Percentiles rank a stretch among this genome's conserved stretches.
Conservation (phyloP, 768 basidiomycete genomes). For the Macrolepiota fuliginosa region DNA sequence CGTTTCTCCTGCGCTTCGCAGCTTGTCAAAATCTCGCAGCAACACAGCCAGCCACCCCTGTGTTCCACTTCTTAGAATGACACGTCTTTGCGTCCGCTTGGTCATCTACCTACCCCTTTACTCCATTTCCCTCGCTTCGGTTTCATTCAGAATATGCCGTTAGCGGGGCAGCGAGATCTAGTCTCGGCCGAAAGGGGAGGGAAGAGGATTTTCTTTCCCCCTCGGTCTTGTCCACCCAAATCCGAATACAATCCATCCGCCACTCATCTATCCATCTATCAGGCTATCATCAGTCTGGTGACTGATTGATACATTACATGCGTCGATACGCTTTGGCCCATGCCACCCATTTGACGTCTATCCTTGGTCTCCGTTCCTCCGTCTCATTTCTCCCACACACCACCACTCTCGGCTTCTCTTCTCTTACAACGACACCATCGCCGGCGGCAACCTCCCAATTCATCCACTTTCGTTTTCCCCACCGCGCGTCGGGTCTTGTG, state of each 20-base stretch:
- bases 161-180: background rate
- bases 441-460: background rate
- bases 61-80: background rate
- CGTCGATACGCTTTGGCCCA: background rate
- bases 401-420: background rate
- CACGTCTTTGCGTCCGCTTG: background rate
- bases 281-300: background rate
- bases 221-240: background rate
- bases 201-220: background rate
- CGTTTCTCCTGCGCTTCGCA: background rate
- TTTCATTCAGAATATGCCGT: background rate
- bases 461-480: background rate
- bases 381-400: background rate
- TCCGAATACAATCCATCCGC: background rate
- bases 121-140: background rate
- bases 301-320: conserved; percentile 4
- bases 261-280: conserved; percentile 9
- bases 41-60: background rate
- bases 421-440: background rate
- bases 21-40: conserved; percentile 3
- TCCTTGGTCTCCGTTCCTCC: background rate
- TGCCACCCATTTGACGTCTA: background rate
- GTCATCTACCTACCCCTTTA: background rate
- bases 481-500: background rate
- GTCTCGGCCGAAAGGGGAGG: background rate